These are phyloP conservation scores for Populus alba DNA, from an alignment of 345 rosid genomes.

Conservation along the genomic window DNA sequence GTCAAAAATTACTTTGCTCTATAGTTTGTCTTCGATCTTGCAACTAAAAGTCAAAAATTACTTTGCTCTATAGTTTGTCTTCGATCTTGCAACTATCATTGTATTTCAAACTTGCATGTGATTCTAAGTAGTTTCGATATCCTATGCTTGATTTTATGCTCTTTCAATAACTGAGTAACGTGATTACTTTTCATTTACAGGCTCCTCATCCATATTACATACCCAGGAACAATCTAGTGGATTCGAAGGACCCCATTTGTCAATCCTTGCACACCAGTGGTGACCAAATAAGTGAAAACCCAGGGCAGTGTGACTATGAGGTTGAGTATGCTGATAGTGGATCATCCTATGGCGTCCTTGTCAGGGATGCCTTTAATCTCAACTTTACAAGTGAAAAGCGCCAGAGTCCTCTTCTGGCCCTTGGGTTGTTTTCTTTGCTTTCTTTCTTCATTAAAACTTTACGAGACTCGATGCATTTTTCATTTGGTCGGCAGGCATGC, in stretches of 20 bases:
- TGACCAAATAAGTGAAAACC: slow-evolving; percentile 50
- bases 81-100: background rate
- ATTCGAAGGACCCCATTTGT: slow-evolving; percentile 72
- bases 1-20: too few species aligned
- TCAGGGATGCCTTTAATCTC: slow-evolving; percentile 66
- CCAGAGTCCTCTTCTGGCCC: slow-evolving; percentile 63
- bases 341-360: slow-evolving; percentile 87
- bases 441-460: background rate
- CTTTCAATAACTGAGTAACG: background rate
- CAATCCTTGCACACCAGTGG: slow-evolving; percentile 57
- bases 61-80: too few species aligned
- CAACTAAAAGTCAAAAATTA: too few species aligned
- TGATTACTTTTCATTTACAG: slow-evolving; percentile 33
- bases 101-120: background rate
- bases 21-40: background rate
- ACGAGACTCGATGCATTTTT: background rate
- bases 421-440: slow-evolving; percentile 49
- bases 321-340: slow-evolving; percentile 93
- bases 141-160: background rate
- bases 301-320: slow-evolving; percentile 82
- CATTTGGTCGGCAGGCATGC: background rate
- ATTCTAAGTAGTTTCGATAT: background rate
- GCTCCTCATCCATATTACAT: slow-evolving; percentile 85
- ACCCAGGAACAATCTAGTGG: slow-evolving; percentile 65
- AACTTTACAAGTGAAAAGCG: slow-evolving; percentile 51